Evolutionary conservation across 2,329 filamentous ascomycete species (phyloP).

Genomic region (Aspergillus brunneoviolaceus): DNA sequence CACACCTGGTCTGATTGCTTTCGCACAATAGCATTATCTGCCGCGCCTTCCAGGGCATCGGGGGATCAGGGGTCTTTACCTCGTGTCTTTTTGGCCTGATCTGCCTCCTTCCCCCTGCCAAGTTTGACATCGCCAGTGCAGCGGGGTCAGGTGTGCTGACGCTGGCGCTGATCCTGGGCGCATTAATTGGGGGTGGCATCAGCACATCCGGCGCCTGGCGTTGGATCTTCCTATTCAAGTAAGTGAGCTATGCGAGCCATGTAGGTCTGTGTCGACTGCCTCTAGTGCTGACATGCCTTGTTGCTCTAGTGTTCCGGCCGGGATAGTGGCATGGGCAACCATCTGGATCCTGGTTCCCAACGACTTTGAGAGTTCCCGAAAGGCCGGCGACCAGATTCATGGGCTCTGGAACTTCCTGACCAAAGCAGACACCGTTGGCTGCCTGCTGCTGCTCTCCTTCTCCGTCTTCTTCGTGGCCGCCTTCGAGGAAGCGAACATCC

Average conservation of each 20-base stretch:
- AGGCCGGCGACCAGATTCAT: neutral
- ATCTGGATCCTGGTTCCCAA: slow-evolving; percentile 12
- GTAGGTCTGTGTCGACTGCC: neutral
- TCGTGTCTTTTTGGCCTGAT: slow-evolving; percentile 58
- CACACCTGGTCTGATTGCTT: neutral
- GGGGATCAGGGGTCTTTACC: slow-evolving; percentile 62
- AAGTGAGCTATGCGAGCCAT: slow-evolving; percentile 36
- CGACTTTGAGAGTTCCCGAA: slow-evolving; percentile 6
- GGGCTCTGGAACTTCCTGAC: neutral
- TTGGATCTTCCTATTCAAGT: slow-evolving; percentile 65
- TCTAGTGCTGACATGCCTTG: neutral
- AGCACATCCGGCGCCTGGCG: slow-evolving; percentile 56
- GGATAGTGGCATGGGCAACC: slow-evolving; percentile 9
- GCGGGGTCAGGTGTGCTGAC: slow-evolving; percentile 58
- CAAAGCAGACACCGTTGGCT: slow-evolving; percentile 53
- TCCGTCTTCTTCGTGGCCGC: slow-evolving; percentile 58
- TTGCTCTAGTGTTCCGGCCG: slow-evolving; percentile 16
- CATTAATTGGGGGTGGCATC: slow-evolving; percentile 58
- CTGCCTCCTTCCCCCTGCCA: slow-evolving; percentile 53
- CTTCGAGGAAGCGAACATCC: slow-evolving; percentile 57
- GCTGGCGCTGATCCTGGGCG: slow-evolving; percentile 50
- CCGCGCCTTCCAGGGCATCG: slow-evolving; percentile 42
- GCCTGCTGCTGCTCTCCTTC: slow-evolving; percentile 51
- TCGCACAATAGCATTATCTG: slow-evolving; percentile 51
- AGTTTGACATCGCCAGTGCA: slow-evolving; percentile 55